phyloP scores from a whole-genome alignment of 2,329 filamentous ascomycete genomes.

The Phialophora macrospora region DNA sequence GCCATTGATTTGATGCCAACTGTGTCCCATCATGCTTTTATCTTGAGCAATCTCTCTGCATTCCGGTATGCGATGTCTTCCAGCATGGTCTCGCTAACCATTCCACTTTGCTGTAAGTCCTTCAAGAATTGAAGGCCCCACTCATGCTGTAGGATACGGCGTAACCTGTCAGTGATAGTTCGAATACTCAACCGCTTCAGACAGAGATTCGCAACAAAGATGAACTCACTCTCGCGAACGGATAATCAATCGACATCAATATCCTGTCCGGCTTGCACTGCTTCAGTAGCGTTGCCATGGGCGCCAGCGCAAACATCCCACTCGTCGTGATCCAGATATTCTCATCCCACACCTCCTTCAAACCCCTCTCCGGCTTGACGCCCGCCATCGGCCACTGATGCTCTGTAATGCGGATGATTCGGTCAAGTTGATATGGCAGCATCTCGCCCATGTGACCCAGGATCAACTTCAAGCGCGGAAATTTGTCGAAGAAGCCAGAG shows the following conservation, averaged over 20 bases:
- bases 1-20: neutral
- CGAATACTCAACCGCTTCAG: neutral
- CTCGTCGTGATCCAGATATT: slow-evolving; percentile 65
- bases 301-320: slow-evolving; percentile 57
- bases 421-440: slow-evolving; percentile 60
- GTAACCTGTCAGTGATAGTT: slow-evolving; percentile 58
- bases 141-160: slow-evolving; percentile 50
- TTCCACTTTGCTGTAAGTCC: slow-evolving; percentile 55
- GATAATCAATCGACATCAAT: slow-evolving; percentile 64
- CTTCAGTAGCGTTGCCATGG: slow-evolving; percentile 49
- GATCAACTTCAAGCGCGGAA: slow-evolving; percentile 60
- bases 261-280: slow-evolving; percentile 51
- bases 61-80: slow-evolving; percentile 57
- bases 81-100: slow-evolving; percentile 56
- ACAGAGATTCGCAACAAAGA: neutral
- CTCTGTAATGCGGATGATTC: slow-evolving; percentile 38
- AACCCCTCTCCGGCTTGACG: slow-evolving; percentile 56
- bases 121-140: slow-evolving; percentile 55
- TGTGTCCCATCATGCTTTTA: neutral
- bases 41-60: slow-evolving; percentile 53
- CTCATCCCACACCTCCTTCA: slow-evolving; percentile 58
- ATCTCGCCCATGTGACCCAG: slow-evolving; percentile 59
- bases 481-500: slow-evolving; percentile 60
- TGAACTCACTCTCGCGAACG: slow-evolving; percentile 48
- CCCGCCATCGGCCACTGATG: slow-evolving; percentile 48